phyloP scores from a whole-genome alignment of 257 asterid species.

The Gynochthodes officinalis region DNA sequence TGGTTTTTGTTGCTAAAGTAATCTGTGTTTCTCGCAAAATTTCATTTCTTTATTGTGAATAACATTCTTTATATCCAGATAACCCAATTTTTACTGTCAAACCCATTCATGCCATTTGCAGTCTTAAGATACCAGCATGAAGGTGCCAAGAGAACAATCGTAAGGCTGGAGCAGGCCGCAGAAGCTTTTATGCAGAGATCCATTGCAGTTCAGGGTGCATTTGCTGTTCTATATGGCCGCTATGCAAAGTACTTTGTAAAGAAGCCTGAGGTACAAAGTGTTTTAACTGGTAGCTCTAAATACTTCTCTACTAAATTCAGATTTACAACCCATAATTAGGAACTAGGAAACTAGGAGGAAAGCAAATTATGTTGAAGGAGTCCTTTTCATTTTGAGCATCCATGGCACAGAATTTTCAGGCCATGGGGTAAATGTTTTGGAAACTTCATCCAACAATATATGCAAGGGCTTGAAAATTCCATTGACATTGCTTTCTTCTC shows the following conservation, averaged over 20 bases:
- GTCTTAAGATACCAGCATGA: slow-evolving; percentile 44
- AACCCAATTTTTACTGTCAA: neutral
- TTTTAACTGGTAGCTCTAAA: neutral
- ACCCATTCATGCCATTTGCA: slow-evolving; percentile 35
- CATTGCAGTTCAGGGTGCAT: slow-evolving; percentile 55
- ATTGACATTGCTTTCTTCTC: neutral
- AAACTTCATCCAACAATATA: neutral
- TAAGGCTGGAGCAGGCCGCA: slow-evolving; percentile 82
- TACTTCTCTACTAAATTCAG: neutral
- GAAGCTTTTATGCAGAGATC: slow-evolving; percentile 50
- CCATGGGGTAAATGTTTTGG: neutral
- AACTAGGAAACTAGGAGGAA: neutral
- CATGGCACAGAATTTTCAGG: neutral
- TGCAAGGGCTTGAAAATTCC: too few species aligned
- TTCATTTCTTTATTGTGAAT: neutral
- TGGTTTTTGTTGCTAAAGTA: neutral
- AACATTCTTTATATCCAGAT: slow-evolving; percentile 6
- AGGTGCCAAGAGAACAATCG: slow-evolving; percentile 48
- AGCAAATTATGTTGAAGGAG: neutral
- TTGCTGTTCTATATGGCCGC: slow-evolving; percentile 62
- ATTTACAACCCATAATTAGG: neutral
- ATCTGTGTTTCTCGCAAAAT: neutral
- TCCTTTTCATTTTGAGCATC: neutral
- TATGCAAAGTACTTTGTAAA: slow-evolving; percentile 48
- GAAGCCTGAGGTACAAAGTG: slow-evolving; percentile 61